These are phyloP conservation scores for Pyracantha coccinea DNA, from an alignment of 331 rosid species.

Conservation along the genomic window DNA sequence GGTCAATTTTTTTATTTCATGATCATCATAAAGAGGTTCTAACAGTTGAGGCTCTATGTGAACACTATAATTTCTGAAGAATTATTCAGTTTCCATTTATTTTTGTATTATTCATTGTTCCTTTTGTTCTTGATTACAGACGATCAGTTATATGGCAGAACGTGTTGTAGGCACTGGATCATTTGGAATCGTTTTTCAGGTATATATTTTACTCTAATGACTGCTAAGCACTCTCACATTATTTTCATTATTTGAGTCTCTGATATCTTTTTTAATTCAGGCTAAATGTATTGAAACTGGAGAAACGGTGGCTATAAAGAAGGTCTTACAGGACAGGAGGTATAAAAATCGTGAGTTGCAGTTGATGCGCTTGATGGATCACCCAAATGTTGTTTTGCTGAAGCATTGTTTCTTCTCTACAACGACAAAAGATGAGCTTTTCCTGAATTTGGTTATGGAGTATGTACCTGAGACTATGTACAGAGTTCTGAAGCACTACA, in stretches of 20 bases:
- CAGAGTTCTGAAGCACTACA: slow-evolving; percentile 81
- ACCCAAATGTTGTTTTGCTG: slow-evolving; percentile 73
- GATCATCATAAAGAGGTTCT: background rate
- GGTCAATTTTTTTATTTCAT: background rate
- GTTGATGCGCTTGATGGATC: slow-evolving; percentile 96
- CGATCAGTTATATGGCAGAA: slow-evolving; percentile 98
- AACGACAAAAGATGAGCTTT: slow-evolving; percentile 80
- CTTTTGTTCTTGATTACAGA: slow-evolving; percentile 45
- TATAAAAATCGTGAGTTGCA: slow-evolving; percentile 93
- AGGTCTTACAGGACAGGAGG: slow-evolving; percentile 90
- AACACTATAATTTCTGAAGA: slow-evolving; percentile 5
- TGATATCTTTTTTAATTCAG: slow-evolving; percentile 26
- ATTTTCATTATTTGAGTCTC: slow-evolving; percentile 12
- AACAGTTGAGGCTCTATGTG: background rate
- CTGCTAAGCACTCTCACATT: background rate
- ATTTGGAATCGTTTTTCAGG: slow-evolving; percentile 92
- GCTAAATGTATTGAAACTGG: slow-evolving; percentile 94
- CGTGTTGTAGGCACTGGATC: slow-evolving; percentile 96
- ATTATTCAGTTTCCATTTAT: background rate
- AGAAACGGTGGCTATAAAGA: slow-evolving; percentile 84
- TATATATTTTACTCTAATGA: slow-evolving; percentile 17
- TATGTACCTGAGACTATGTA: slow-evolving; percentile 86
- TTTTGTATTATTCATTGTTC: slow-evolving; percentile 15
- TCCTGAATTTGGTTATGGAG: slow-evolving; percentile 93
- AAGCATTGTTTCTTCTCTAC: slow-evolving; percentile 93